Conservation (phyloP, 73 alveolate genomes). For the Blepharisma stoltei region DNA sequence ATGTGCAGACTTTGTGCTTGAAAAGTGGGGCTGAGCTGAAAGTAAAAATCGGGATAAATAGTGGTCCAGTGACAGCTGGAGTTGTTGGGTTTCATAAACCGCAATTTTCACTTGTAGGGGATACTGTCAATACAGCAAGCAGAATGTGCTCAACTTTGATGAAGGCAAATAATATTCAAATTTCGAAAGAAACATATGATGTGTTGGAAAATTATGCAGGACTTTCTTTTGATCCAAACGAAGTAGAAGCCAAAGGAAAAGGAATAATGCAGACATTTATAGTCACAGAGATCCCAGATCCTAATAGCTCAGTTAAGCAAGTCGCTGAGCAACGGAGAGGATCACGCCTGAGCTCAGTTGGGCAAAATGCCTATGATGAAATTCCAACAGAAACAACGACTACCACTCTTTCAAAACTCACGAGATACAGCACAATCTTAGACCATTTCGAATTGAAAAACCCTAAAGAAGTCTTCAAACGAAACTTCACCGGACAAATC, state of each 20-base stretch:
- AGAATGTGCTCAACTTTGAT: conserved; percentile 45
- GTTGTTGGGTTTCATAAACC: conserved; percentile 61
- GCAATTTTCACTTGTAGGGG: conserved; percentile 55
- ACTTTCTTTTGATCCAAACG: conserved; percentile 27
- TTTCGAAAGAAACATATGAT: conserved; percentile 7
- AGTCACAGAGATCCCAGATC: conserved; percentile 26
- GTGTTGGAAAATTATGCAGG: not conserved
- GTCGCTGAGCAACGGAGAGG: not conserved
- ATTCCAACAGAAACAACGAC: not conserved
- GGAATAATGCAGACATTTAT: conserved; percentile 44
- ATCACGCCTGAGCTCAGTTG: not conserved
- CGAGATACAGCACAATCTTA: not conserved
- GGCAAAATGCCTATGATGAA: not conserved
- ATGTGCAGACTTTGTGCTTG: conserved; percentile 35
- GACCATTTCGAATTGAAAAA: not conserved
- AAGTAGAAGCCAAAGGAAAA: conserved; percentile 56
- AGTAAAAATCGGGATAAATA: conserved; percentile 51
- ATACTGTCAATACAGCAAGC: conserved; percentile 55
- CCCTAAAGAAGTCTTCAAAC: not conserved
- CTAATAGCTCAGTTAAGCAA: conserved; percentile 2
- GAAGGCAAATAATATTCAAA: not conserved
- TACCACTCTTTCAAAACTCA: not conserved
- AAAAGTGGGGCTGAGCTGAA: conserved; percentile 37
- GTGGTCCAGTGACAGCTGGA: conserved; percentile 59
- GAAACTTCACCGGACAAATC: not conserved